These are phyloP conservation scores for Fomitopsis schrenkii DNA, from an alignment of 1,284 basidiomycete genomes.

Conservation along the genomic window DNA sequence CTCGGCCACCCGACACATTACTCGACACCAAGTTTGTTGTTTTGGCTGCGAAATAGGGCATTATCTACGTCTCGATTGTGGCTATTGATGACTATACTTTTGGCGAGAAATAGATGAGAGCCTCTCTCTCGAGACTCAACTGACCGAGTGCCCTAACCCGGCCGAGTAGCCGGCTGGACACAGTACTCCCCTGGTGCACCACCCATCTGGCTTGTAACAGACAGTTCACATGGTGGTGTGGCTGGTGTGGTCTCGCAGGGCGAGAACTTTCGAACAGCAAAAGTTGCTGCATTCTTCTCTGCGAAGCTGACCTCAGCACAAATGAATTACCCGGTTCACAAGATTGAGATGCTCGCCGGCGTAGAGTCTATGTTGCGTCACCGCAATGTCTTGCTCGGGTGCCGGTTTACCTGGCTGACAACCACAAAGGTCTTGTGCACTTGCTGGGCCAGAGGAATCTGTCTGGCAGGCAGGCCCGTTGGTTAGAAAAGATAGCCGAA, in stretches of 20 bases:
- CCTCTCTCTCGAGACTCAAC: too few species aligned
- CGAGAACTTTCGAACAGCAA: constrained; percentile 6
- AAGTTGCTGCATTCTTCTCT: constrained; percentile 21
- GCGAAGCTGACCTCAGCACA: constrained; percentile 29
- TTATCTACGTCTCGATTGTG: too few species aligned
- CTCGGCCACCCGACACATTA: too few species aligned
- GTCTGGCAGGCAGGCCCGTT: constrained; percentile 18
- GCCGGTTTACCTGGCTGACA: constrained; percentile 17
- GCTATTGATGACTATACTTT: too few species aligned
- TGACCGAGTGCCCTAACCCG: too few species aligned
- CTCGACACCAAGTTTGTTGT: too few species aligned
- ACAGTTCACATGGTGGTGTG: constrained; percentile 11
- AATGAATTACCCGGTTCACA: constrained; percentile 9
- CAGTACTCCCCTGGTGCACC: constrained; percentile 12
- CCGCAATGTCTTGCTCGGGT: constrained; percentile 17
- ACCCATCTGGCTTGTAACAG: constrained; percentile 14
- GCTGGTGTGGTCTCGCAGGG: constrained; percentile 17
- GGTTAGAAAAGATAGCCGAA: constrained; percentile 19
- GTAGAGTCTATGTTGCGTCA: constrained; percentile 26
- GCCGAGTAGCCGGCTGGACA: too few species aligned
- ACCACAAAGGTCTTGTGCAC: constrained; percentile 22
- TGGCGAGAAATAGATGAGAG: too few species aligned
- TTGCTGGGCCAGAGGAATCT: constrained; percentile 19
- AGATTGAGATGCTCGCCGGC: constrained; percentile 26
- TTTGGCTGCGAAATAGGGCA: too few species aligned